These are phyloP conservation scores for Zymoseptoria tritici DNA, from an alignment of 2,329 filamentous ascomycete genomes.

Conservation along the genomic window DNA sequence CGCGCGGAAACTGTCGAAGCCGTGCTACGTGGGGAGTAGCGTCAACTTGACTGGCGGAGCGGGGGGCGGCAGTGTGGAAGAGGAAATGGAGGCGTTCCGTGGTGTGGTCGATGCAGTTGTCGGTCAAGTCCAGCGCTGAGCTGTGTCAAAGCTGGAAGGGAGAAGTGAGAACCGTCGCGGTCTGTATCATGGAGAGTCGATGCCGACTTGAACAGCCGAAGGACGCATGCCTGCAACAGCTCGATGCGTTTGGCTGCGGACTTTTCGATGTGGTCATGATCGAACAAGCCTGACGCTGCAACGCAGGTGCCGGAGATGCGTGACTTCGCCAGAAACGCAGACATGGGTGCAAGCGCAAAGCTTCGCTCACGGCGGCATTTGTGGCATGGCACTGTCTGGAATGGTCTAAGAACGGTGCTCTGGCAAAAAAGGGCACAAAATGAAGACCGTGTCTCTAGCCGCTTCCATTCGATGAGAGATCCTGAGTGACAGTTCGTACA, in stretches of 20 bases:
- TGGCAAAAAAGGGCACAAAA: too few relatives aligned
- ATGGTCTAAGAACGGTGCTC: too few relatives aligned
- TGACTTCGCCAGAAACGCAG: too few relatives aligned
- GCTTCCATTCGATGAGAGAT: background rate
- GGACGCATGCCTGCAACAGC: background rate
- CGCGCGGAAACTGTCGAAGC: constrained; percentile 61
- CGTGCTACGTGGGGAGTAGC: constrained; percentile 87
- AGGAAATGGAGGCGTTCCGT: constrained; percentile 86
- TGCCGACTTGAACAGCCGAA: background rate
- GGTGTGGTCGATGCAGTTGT: constrained; percentile 62
- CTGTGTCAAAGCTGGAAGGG: background rate
- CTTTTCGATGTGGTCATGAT: background rate
- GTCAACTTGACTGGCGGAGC: constrained; percentile 67
- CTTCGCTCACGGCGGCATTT: too few relatives aligned
- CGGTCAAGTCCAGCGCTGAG: background rate
- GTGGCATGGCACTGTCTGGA: too few relatives aligned
- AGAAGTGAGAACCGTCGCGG: background rate
- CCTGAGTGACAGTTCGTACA: background rate
- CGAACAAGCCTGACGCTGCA: background rate
- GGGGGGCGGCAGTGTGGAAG: constrained; percentile 75
- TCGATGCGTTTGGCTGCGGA: background rate
- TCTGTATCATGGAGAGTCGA: background rate
- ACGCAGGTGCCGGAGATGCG: background rate
- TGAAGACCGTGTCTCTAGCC: background rate
- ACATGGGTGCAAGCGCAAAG: too few relatives aligned